phyloP scores from a whole-genome alignment of 495 filamentous ascomycete species.

The Talaromyces wortmannii region DNA sequence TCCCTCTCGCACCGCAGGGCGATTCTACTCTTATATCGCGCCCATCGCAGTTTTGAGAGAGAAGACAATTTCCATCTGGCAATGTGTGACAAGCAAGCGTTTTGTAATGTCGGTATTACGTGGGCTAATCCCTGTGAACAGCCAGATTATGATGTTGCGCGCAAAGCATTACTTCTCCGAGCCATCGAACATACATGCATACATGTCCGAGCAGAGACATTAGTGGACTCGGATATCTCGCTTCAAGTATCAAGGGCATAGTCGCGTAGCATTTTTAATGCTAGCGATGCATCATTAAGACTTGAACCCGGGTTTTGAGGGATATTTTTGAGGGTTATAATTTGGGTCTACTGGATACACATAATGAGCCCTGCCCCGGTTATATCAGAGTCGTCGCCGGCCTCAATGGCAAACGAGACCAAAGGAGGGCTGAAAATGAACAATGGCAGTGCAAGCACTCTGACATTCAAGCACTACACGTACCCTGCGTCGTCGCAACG shows the following conservation, averaged over 20 bases:
- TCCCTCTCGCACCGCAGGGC: no score
- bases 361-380: slow-evolving; percentile 1
- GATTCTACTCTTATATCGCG: no score
- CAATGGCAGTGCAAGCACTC: background rate
- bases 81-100: no score
- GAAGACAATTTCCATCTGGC: no score
- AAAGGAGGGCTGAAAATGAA: background rate
- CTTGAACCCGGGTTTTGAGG: no score
- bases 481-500: background rate
- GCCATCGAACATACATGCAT: background rate
- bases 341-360: no score
- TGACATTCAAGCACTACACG: slow-evolving; percentile 5
- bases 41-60: no score
- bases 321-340: no score
- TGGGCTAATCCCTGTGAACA: no score
- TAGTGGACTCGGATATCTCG: background rate
- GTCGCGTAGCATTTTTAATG: background rate
- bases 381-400: background rate
- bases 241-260: background rate
- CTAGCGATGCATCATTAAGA: no score
- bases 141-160: no score
- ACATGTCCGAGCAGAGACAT: background rate
- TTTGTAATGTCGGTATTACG: no score
- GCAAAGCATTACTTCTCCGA: background rate
- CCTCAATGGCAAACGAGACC: background rate